phyloP scores from a whole-genome alignment of 768 basidiomycete species.

The Lactarius hengduanensis region DNA sequence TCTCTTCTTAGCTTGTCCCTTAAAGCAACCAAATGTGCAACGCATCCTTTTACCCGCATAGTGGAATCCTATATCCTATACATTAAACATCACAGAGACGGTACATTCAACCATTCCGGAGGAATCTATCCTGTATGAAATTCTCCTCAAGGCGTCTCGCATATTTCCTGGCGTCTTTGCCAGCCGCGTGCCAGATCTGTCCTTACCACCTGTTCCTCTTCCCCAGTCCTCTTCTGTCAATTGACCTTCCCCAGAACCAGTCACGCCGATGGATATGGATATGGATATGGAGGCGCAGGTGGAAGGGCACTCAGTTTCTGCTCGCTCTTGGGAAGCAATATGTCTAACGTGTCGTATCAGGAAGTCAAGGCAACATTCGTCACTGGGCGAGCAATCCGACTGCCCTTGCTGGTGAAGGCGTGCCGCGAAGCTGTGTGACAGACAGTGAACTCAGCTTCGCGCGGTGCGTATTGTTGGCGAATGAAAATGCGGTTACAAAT shows the following conservation, averaged over 20 bases:
- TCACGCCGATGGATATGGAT: constrained; percentile 63
- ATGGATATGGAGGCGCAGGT: constrained; percentile 56
- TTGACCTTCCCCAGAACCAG: constrained; percentile 53
- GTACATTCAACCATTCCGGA: constrained; percentile 55
- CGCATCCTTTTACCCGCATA: too few species aligned
- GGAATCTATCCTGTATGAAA: constrained; percentile 40
- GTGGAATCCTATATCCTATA: too few species aligned
- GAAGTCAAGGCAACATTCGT: constrained; percentile 54
- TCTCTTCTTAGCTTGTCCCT: background rate
- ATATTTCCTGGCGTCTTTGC: constrained; percentile 61
- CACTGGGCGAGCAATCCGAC: constrained; percentile 46
- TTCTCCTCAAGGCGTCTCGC: constrained; percentile 41
- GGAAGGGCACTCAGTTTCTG: constrained; percentile 37
- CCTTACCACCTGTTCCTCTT: constrained; percentile 39
- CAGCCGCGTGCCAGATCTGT: constrained; percentile 45
- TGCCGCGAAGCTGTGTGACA: constrained; percentile 40
- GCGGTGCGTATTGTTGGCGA: constrained; percentile 85
- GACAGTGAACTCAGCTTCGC: constrained; percentile 77
- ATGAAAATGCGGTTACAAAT: constrained; percentile 91
- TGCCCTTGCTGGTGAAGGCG: constrained; percentile 37
- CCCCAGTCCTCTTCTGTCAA: constrained; percentile 43
- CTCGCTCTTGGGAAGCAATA: constrained; percentile 23
- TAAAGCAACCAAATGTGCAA: too few species aligned
- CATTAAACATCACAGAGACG: constrained; percentile 33
- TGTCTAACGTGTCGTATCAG: constrained; percentile 34